Evolutionary conservation across 129 eudicot species (phyloP).

Genomic region (Gnaphalium uliginosum): DNA sequence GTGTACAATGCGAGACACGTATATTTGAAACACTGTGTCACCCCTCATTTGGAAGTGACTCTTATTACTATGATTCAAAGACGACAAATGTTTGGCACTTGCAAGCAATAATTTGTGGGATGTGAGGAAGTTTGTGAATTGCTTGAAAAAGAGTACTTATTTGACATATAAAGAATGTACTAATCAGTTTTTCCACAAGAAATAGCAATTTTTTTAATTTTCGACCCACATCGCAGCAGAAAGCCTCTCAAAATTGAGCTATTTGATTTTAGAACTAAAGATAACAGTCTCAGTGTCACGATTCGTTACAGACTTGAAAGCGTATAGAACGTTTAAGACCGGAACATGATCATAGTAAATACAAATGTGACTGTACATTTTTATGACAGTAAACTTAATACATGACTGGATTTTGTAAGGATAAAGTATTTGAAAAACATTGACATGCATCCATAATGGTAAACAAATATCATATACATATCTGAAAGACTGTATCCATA

Average conservation of each 20-base stretch:
- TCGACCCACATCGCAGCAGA: constrained; percentile 78
- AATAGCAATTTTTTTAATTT: constrained; percentile 61
- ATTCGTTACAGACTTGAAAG: constrained; percentile 73
- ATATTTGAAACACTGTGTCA: constrained; percentile 78
- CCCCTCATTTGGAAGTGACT: constrained; percentile 80
- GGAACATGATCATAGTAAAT: constrained; percentile 40
- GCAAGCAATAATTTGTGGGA: constrained; percentile 86
- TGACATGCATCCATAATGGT: too few species aligned
- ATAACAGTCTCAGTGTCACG: constrained; percentile 53
- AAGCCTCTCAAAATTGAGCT: constrained; percentile 65
- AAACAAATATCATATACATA: too few species aligned
- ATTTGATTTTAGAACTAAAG: constrained; percentile 72
- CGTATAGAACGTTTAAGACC: constrained; percentile 64
- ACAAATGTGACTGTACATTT: constrained; percentile 26
- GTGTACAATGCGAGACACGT: constrained; percentile 52
- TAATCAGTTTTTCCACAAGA: constrained; percentile 34
- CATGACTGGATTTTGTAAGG: too few species aligned
- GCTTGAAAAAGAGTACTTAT: constrained; percentile 66
- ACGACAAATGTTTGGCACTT: constrained; percentile 65
- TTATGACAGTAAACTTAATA: constrained; percentile 19
- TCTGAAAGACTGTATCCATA: not conserved
- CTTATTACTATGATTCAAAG: constrained; percentile 57
- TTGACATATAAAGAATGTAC: constrained; percentile 73
- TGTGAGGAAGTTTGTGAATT: constrained; percentile 74
- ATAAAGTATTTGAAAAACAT: too few species aligned